Conservation (phyloP, 148 eudicot species). For the Polygonum aviculare region DNA sequence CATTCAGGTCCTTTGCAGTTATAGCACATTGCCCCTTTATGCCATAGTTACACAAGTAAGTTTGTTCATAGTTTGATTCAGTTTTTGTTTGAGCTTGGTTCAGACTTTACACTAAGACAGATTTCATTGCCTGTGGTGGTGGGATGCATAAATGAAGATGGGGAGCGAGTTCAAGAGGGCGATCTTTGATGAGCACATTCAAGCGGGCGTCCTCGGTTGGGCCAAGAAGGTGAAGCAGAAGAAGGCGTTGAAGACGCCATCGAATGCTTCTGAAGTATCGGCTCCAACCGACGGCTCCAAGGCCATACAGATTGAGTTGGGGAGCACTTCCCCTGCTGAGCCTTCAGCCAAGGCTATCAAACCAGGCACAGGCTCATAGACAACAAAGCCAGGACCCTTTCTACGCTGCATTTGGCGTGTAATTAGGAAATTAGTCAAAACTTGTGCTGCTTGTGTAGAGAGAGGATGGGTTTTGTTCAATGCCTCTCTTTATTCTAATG, state of each 20-base stretch:
- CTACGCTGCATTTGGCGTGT: neutral
- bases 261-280: neutral
- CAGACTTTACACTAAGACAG: neutral
- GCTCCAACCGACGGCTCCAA: neutral
- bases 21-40: slow-evolving; percentile 84
- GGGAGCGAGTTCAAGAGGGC: slow-evolving; percentile 47
- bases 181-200: slow-evolving; percentile 51
- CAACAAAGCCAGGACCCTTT: too few species aligned
- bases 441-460: too few species aligned
- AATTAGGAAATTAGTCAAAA: neutral
- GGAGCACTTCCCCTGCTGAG: neutral
- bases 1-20: slow-evolving; percentile 87
- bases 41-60: slow-evolving; percentile 88
- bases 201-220: slow-evolving; percentile 47
- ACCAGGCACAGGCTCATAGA: neutral
- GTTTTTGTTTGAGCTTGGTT: neutral
- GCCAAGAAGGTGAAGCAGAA: slow-evolving; percentile 21
- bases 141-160: slow-evolving; percentile 22
- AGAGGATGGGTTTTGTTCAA: neutral
- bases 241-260: neutral
- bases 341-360: neutral
- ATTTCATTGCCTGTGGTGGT: neutral
- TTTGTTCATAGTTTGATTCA: neutral
- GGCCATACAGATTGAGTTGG: neutral
- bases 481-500: neutral